Evolutionary conservation across 2,329 filamentous ascomycete genomes (phyloP), one percentile per base, ranked within the genome.

Genomic region (Cladosporium colombiae): DNA sequence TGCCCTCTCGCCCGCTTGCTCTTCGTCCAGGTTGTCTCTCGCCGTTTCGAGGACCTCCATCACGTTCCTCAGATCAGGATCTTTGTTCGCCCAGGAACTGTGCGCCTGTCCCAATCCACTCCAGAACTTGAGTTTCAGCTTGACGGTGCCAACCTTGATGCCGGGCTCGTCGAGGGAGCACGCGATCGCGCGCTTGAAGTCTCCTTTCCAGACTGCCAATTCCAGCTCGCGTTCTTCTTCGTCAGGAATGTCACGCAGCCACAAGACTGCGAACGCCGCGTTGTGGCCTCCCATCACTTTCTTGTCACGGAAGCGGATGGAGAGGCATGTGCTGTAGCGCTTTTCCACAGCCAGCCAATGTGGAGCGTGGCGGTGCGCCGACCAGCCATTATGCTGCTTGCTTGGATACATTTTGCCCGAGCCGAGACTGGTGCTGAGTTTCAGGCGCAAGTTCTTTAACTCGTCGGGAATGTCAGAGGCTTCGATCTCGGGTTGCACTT

Each of bases 181-280:
- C 46, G 70, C 84, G 76, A 83, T 80, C 0, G 85, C 86, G 13
- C 83, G 82, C 74, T 84, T 76, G 74, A 88, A 80, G 69, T 89
- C 84, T 27, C 89, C 88, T 72, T 87, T 88, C 86, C 88, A 92
- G 2, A 92, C 83, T 5, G 85, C 78, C 3, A 92, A 73, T 5
- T 81, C 82, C 10, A 90, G 71, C 0, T 83, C 85, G 52, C 82
- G 79, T 62, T 88, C 83, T 66, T 91, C 89, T 66, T 91, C 89
- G 65, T 92, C 90, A 0, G 83, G 78, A 0, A 92, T 80, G n/a
- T 91, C 86, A 68, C 87, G 86, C 21, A 91, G 81, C 89, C 89
- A 91, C 1, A 91, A 78, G 2, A 90, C 82, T 7, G 84, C 83
- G 70, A 90, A 89, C 0, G 87, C 89, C 1, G 82, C 78, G 0